Evolutionary conservation across 257 asterid genomes (phyloP).

Genomic region (Fraxinus anomala): DNA sequence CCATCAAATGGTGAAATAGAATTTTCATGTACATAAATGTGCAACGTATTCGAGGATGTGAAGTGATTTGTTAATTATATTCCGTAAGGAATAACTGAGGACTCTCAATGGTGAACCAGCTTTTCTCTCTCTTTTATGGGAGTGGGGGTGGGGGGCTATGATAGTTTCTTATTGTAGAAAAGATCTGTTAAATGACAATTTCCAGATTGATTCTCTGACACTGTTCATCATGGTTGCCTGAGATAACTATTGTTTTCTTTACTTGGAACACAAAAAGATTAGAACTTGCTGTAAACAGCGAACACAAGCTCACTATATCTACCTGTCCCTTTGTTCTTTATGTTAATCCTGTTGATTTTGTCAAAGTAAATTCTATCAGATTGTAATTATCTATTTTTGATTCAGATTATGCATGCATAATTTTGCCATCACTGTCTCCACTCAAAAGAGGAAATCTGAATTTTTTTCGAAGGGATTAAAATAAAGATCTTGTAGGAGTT

Average conservation of each 20-base stretch:
- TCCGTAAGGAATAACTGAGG: slow-evolving; percentile 9
- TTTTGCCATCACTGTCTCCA: background rate
- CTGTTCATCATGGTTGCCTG: background rate
- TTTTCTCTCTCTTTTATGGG: too few relatives aligned
- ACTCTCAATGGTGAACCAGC: background rate
- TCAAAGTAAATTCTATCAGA: slow-evolving; percentile 1
- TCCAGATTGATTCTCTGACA: slow-evolving; percentile 16
- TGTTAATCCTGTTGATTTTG: slow-evolving; percentile 6
- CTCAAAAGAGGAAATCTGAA: background rate
- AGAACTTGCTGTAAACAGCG: background rate
- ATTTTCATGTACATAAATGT: background rate
- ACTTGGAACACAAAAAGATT: background rate
- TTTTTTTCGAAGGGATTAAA: background rate
- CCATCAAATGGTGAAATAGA: slow-evolving; percentile 11
- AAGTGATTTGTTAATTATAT: background rate
- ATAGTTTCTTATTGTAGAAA: background rate
- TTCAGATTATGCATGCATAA: too few relatives aligned
- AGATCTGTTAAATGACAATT: slow-evolving; percentile 1
- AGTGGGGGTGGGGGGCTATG: background rate
- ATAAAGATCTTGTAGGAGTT: slow-evolving; percentile 17
- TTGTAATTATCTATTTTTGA: too few relatives aligned
- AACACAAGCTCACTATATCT: slow-evolving; percentile 9
- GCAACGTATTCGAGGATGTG: background rate
- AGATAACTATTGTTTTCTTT: slow-evolving; percentile 10
- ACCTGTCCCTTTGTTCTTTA: slow-evolving; percentile 18